Evolutionary conservation across 805 yeast species (phyloP), one percentile per base, ranked within the genome.

Genomic region (Candida ascalaphidarum): DNA sequence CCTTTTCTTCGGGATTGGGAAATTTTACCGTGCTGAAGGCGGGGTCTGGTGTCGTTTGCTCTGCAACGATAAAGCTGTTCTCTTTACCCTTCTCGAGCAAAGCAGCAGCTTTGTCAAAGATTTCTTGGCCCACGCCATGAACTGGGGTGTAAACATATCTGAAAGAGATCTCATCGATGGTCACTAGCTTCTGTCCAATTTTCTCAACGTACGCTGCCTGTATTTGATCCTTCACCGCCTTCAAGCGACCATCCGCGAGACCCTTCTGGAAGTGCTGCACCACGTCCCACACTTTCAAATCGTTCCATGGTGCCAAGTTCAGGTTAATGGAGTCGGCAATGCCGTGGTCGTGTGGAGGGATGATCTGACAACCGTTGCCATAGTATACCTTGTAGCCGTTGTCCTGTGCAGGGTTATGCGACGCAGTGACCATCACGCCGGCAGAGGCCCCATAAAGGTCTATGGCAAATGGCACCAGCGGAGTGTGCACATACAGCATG

Each of bases 301-400:
- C 41, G 23, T 48, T 49, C 70, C 81, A 68, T 0, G 94, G 89
- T 3, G 39, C 51, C 35, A 83, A 54, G 43, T 83, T 82, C 10
- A 57, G 43, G 15, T 70, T 61, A 23, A 89, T 89, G 2, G 63
- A 46, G 2, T 50, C 35, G 14, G 95, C 86, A 37, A 89, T 89
- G 2, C 68, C 75, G 2, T 44, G 43, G 46, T 92, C 97, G 45
- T 79, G 85, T 0, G 98, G 97, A 2, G 95, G 88, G 25, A 89
- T 84, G 37, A 89, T 92, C 52, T 92, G 97, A 52, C 96, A 89
- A 4, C 96, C 97, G 48, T 89, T 89, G 7, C 67, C 61, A 74
- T 92, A 85, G 58, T 92, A 89, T 1, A 89, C 97, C 48, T 89
- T 89, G 57, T 84, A 89, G 0, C 97, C 97, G 46, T 88, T 88